A percentile compares a stretch with the other conserved stretches of the same genome.
phyloP scores from a whole-genome alignment of 345 rosid species.

The Syzygium aqueum region DNA sequence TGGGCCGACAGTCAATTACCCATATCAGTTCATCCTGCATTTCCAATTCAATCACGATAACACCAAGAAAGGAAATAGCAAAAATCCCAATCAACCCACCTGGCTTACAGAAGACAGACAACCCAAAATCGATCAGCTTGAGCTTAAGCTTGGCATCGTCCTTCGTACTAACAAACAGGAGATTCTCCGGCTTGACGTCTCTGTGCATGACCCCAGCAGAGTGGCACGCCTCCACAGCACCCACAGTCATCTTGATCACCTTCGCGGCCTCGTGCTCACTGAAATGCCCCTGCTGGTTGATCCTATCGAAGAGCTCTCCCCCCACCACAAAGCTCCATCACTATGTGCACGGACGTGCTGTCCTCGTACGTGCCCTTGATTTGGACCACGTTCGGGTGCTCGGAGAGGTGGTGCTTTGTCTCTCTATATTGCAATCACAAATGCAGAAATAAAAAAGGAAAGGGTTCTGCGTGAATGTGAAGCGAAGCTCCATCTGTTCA shows the following conservation, averaged over 20 bases:
- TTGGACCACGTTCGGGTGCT: slow-evolving; percentile 69
- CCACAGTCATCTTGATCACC: slow-evolving; percentile 71
- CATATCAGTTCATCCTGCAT: neutral
- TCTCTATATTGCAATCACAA: neutral
- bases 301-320: slow-evolving; percentile 97
- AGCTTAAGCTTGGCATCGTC: slow-evolving; percentile 85
- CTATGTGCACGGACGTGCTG: slow-evolving; percentile 71
- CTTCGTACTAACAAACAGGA: slow-evolving; percentile 59
- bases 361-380: slow-evolving; percentile 91
- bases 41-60: neutral
- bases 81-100: slow-evolving; percentile 28
- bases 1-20: neutral
- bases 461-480: neutral
- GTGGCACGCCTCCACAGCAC: slow-evolving; percentile 88
- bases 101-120: slow-evolving; percentile 91
- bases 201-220: slow-evolving; percentile 95
- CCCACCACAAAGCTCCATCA: slow-evolving; percentile 92
- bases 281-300: slow-evolving; percentile 76
- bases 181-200: slow-evolving; percentile 96
- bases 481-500: neutral
- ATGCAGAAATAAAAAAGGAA: neutral
- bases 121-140: slow-evolving; percentile 83
- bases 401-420: slow-evolving; percentile 66
- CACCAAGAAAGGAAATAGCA: neutral
- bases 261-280: slow-evolving; percentile 85